Evolutionary conservation across 1,139 yeast species (phyloP), one percentile per base, ranked within the genome.

Genomic region (Scheffersomyces illinoinensis): DNA sequence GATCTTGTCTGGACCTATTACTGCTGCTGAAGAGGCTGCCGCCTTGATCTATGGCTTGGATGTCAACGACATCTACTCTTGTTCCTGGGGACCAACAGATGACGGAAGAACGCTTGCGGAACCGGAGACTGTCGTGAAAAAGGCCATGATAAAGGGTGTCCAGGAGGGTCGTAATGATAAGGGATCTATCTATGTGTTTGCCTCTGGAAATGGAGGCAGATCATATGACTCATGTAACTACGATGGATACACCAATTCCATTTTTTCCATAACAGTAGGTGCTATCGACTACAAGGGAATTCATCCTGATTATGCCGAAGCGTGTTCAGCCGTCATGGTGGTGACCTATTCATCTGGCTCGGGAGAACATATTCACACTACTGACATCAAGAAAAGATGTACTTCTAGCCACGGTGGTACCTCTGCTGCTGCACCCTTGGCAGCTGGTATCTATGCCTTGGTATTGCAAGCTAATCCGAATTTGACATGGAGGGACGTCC

Each of bases 11-110:
- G 96, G 91, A 2, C 79, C 83, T 49, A 85, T 96, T 56, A 87
- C 96, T 4, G 81, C 91, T 4, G 96, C 89, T 57, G 97, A 93
- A 62, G 99, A 96, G 73, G 98, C 99, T 0, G 85, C 90, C 1
- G 91, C 98, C 0, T 77, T 96, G 79, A 82, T 90, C 52, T 90
- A 89, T 73, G 96, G 88, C 0, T 78, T 90, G 67, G 93, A 91
- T 61, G 81, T 83, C 12, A 95, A 95, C 71, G 97, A 93, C 72
- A 95, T 96, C 50, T 96, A 92, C 73, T 91, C 97, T 3, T 96
- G 99, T 73, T 92, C 97, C 4, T 96, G 99, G 99, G 99, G 99
- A 2, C 99, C 99, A 1, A 85, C 93, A 1, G 99, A 96, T 72
- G 91, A 93, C 71, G 99, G 99, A 0, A 81, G 74, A 61, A 86